These are phyloP conservation scores for Stellera chamaejasme DNA, from an alignment of 345 rosid genomes.

Conservation along the genomic window DNA sequence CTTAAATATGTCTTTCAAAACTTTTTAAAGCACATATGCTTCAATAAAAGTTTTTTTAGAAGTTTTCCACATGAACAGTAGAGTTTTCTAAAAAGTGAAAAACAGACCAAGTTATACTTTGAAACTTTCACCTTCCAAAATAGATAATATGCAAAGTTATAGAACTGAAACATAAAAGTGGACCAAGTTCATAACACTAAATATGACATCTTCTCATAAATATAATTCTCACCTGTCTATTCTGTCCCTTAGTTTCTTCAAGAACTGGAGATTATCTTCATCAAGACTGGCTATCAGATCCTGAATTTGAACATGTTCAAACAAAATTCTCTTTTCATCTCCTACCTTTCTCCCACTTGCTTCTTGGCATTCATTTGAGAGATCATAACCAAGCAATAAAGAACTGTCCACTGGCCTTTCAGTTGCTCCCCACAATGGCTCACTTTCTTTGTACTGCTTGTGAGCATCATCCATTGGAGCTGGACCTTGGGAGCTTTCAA, in stretches of 20 bases:
- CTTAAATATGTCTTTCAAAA: too few species aligned
- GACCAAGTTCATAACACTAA: too few species aligned
- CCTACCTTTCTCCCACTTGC: conserved; percentile 7
- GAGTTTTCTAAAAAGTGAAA: too few species aligned
- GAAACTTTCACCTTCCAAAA: too few species aligned
- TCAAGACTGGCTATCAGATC: conserved; percentile 27
- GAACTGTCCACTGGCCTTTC: conserved; percentile 25
- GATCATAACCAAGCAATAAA: conserved; percentile 15
- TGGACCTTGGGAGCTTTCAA: too few species aligned
- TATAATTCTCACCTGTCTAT: conserved; percentile 21
- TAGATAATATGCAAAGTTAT: too few species aligned
- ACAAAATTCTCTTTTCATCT: conserved; percentile 33
- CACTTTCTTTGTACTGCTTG: conserved; percentile 24
- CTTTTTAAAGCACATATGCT: too few species aligned
- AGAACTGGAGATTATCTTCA: conserved; percentile 29
- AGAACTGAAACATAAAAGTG: too few species aligned
- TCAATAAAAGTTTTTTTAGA: too few species aligned
- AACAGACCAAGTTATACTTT: too few species aligned
- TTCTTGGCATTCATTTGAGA: not conserved
- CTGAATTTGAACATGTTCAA: conserved; percentile 26
- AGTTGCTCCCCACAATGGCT: conserved; percentile 37
- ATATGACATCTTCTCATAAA: too few species aligned
- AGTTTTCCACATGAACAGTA: too few species aligned
- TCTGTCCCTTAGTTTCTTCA: conserved; percentile 29
- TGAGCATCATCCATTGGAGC: conserved; percentile 13